Base-by-base conservation (phyloP, 345 rosid species). In the Citrus sp. region DNA sequence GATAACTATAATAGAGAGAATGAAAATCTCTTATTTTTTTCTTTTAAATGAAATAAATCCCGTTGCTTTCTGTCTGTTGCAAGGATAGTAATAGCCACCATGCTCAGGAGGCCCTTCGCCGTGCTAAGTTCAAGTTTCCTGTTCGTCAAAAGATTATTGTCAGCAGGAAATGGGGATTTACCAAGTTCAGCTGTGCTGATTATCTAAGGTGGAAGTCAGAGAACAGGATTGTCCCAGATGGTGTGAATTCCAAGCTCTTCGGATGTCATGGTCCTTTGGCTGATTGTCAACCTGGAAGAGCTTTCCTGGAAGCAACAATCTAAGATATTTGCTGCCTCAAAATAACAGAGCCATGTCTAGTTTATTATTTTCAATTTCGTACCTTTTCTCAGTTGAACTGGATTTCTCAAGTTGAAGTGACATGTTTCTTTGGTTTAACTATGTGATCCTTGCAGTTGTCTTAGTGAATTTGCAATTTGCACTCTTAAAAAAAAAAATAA, bases 111-210 rank as follows among this genome's bases (percentile, higher is more conserved):
- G 91, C 91, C 27, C 91, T 86, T 40, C 87, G 91, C 64, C 87
- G 89, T 42, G 91, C 91, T 1, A 85, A 86, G 81, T 88, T 88
- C 80, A 88, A 88, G 87, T 88, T 88, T 76, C 91, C 85, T 77
- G 91, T 89, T 49, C 89, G 88, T 72, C 89, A 88, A 75, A 88
- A 88, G 89, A 88, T 88, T 71, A 86, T 88, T 76, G 91, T 86
- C 73, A 85, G 89, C 89, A 85, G 89, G 85, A 88, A 86, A 75
- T 88, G 91, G 91, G 88, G 89, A 38, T 88, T 88, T 51, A 88
- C 91, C 82, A 88, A 88, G 86, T 80, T 78, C 84, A 84, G 79
- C 79, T 83, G 89, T 21, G 80, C 86, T 79, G 91, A 88, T 76
- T 88, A 88, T 79, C 40, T 79, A 67, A 85, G 56, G 73, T 79